Percentiles rank a stretch among this genome's conserved stretches.
These are phyloP conservation scores for Mycena olivaceomarginata DNA, from an alignment of 768 basidiomycete species.

Conservation along the genomic window DNA sequence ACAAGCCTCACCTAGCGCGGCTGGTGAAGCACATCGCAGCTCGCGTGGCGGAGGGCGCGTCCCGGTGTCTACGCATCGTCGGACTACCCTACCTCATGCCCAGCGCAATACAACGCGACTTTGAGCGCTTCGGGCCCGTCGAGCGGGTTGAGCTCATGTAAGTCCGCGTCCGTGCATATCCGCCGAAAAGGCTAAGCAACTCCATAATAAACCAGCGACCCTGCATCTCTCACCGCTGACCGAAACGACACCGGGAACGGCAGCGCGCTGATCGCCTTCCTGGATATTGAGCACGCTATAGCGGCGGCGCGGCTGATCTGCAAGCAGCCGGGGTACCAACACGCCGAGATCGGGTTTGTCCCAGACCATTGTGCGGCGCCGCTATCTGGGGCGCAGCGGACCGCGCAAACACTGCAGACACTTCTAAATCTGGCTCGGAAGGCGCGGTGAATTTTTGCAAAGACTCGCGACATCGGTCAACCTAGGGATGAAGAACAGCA, in stretches of 20 bases:
- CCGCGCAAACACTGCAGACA: conserved; percentile 15
- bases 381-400: not conserved
- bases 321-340: not conserved
- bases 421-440: conserved; percentile 2
- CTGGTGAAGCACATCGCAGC: not conserved
- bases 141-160: conserved; percentile 17
- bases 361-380: conserved; percentile 22
- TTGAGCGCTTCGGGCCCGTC: conserved; percentile 22
- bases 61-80: conserved; percentile 18
- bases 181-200: not conserved
- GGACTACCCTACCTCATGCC: not conserved
- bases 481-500: too few relatives aligned
- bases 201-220: not conserved
- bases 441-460: not conserved
- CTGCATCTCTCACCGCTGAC: not conserved
- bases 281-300: conserved; percentile 19
- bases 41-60: conserved; percentile 8
- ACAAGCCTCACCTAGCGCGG: not conserved
- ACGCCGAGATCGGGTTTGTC: not conserved
- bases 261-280: not conserved
- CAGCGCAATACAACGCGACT: not conserved
- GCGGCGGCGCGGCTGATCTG: not conserved
- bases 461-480: too few relatives aligned
- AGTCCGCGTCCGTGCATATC: not conserved
- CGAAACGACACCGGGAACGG: too few relatives aligned